A percentile compares a stretch with the other conserved stretches of the same genome.
Conservation (phyloP, 805 yeast genomes). For the Candida ficus region DNA sequence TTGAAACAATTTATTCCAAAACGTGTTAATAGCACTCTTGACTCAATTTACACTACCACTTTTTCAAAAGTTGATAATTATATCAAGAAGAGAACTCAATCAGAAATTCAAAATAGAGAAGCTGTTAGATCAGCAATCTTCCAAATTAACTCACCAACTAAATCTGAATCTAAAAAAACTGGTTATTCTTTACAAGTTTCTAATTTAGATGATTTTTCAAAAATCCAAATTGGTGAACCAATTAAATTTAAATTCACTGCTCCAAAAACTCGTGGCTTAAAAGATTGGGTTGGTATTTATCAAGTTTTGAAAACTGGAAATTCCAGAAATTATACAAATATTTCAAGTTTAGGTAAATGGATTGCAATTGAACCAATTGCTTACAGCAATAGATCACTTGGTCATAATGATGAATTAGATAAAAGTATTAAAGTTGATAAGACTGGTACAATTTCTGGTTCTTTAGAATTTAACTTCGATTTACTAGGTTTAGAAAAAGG, state of each 20-base stretch:
- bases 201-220: slow-evolving; percentile 14
- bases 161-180: slow-evolving; percentile 20
- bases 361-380: slow-evolving; percentile 35
- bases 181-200: slow-evolving; percentile 27
- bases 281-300: slow-evolving; percentile 79
- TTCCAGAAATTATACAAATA: slow-evolving; percentile 48
- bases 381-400: slow-evolving; percentile 27
- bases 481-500: slow-evolving; percentile 63
- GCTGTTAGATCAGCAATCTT: slow-evolving; percentile 4
- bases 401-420: slow-evolving; percentile 7
- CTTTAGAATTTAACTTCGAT: slow-evolving; percentile 41
- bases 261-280: slow-evolving; percentile 41
- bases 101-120: slow-evolving; percentile 15
- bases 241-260: slow-evolving; percentile 51
- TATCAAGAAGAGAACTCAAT: slow-evolving; percentile 22
- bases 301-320: slow-evolving; percentile 53
- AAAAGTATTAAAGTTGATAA: slow-evolving; percentile 7
- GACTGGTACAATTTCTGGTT: slow-evolving; percentile 34
- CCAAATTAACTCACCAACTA: neutral
- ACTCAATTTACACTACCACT: slow-evolving; percentile 39
- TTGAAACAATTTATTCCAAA: slow-evolving; percentile 33
- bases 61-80: slow-evolving; percentile 29
- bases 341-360: slow-evolving; percentile 70
- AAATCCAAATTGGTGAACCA: slow-evolving; percentile 44
- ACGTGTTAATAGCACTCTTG: slow-evolving; percentile 35